These are phyloP conservation scores for Penicillium tannophilum DNA, from an alignment of 495 filamentous ascomycete genomes.

Conservation along the genomic window DNA sequence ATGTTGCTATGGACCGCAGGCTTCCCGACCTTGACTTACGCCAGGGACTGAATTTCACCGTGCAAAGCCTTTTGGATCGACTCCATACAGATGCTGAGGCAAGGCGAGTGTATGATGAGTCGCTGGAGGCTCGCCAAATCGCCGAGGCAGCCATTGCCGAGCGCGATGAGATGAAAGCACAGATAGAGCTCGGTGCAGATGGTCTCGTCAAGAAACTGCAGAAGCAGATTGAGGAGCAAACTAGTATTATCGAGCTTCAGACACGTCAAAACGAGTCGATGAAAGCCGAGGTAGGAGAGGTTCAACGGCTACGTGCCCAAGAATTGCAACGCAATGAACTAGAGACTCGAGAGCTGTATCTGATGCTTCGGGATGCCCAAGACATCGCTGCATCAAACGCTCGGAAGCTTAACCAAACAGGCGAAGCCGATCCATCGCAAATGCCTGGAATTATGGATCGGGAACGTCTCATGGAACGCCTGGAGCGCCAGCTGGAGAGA, in stretches of 20 bases:
- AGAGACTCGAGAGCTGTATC: conserved; percentile 93
- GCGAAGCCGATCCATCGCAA: conserved; percentile 65
- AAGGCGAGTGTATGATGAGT: conserved; percentile 86
- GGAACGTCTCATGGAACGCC: conserved; percentile 84
- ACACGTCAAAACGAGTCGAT: conserved; percentile 80
- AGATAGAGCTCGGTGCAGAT: conserved; percentile 90
- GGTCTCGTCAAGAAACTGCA: conserved; percentile 92
- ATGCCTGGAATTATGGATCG: conserved; percentile 94
- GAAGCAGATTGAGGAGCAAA: conserved; percentile 89
- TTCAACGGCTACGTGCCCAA: conserved; percentile 83
- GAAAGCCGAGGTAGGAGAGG: conserved; percentile 84
- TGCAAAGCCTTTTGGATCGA: conserved; percentile 91
- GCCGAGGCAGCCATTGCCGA: conserved; percentile 95
- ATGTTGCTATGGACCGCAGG: conserved; percentile 97
- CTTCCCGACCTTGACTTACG: conserved; percentile 96
- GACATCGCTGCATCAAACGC: conserved; percentile 89
- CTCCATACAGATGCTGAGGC: conserved; percentile 96
- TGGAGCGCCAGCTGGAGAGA: conserved; percentile 92
- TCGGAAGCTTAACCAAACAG: conserved; percentile 56
- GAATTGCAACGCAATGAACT: conserved; percentile 94
- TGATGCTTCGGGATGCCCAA: conserved; percentile 97
- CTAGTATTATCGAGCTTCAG: conserved; percentile 85
- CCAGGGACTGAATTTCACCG: conserved; percentile 95
- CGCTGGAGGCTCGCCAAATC: conserved; percentile 82
- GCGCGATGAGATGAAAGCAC: conserved; percentile 92